Evolutionary conservation across 2,329 filamentous ascomycete genomes (phyloP), one percentile per base, ranked within the genome.

Genomic region (Cryphonectria naterciae): DNA sequence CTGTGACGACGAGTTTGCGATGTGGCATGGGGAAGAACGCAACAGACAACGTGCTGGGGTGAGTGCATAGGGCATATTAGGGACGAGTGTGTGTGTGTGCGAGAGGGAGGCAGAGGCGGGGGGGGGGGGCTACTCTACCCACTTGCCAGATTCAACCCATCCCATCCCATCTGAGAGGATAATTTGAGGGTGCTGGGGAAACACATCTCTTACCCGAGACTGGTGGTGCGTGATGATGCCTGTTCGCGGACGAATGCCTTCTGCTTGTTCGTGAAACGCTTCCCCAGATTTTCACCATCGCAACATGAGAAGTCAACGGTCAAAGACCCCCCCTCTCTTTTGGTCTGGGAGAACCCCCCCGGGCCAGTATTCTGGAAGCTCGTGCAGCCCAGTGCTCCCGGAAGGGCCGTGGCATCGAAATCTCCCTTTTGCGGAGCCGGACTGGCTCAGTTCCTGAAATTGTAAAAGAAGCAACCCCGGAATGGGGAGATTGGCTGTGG

Each of bases 401-500:
- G 58, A 61, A 61, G 58, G 58, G 58, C 35, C 58, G 32, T n/a
- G 25, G 28, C 54, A 32, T 58, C 28, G 13, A 58, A 58, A 39
- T 39, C 58, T 61, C 58, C 58, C 35, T 39, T 61, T 61, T 61
- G 58, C 58, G 58, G 58, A 39, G 58, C 58, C 35, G 35, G 35
- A 37, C 32, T 39, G 17, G 46, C 7, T 39, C 58, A 35, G 58
- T 19, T 61, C 58, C 58, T 61, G 58, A 35, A 61, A 61, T 61
- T 37, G 35, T 61, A 61, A 2, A 61, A 2, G n/a, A 22, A 35
- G 32, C 58, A 61, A 61, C 32, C 35, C 58, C 58, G 25, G 13
- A 64, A 43, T 28, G 61, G 39, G 37, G 61, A 64, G 61, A 64
- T 64, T 64, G 37, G n/a, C 19, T 64, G 61, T 64, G 61, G 61